Conservation (phyloP, 495 filamentous ascomycete genomes). For the Tuber magnatum region DNA sequence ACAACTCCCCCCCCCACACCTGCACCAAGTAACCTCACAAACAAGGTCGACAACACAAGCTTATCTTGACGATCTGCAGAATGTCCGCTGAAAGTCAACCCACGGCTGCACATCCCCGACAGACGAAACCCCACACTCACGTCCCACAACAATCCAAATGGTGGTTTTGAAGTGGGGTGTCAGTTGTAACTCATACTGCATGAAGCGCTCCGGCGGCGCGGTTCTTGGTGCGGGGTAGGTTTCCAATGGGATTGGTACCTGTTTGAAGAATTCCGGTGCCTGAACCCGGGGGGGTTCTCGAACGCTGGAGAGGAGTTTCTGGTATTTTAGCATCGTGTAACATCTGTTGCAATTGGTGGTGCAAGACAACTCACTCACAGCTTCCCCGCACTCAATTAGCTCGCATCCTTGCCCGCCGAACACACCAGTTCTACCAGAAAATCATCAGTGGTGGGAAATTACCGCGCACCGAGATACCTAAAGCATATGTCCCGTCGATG, state of each 20-base stretch:
- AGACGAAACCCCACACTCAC: background rate
- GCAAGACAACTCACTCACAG: background rate
- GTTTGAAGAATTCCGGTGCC: background rate
- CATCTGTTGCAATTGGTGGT: background rate
- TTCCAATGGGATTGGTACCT: background rate
- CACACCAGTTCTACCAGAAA: background rate
- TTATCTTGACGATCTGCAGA: background rate
- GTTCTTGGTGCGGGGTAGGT: background rate
- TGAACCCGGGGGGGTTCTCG: background rate
- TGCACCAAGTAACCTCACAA: background rate
- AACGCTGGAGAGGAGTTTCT: background rate
- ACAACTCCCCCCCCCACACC: background rate
- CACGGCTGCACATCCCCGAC: background rate
- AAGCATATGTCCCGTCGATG: background rate
- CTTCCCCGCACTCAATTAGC: background rate
- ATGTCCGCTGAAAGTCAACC: background rate
- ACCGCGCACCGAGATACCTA: background rate
- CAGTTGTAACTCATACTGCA: conserved; percentile 1
- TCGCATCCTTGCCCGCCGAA: background rate
- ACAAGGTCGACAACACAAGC: background rate
- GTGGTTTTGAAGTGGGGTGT: background rate
- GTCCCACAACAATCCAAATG: background rate
- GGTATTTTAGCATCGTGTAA: background rate
- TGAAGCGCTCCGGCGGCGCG: background rate
- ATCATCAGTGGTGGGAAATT: background rate